Evolutionary conservation across 345 rosid species (phyloP).

Genomic region (Sapria himalayana): DNA sequence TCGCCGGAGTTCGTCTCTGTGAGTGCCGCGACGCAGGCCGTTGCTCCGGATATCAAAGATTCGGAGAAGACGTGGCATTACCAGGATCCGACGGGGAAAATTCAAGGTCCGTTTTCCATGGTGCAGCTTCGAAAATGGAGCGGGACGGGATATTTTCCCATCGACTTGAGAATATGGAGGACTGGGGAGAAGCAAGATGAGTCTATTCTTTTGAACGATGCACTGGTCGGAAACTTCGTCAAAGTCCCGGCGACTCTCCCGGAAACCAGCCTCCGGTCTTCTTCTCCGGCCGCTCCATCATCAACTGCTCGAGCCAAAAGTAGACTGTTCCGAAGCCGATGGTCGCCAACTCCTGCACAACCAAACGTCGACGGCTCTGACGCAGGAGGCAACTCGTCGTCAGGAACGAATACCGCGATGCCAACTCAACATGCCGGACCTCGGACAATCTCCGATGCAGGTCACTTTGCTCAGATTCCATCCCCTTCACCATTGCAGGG

Average conservation of each 20-base stretch:
- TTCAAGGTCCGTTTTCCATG: constrained; percentile 90
- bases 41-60: constrained; percentile 37
- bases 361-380: constrained; percentile 15
- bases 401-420: constrained; percentile 13
- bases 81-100: constrained; percentile 83
- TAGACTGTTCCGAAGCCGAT: constrained; percentile 29
- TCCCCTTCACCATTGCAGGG: constrained; percentile 9
- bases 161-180: constrained; percentile 72
- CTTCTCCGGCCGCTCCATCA: constrained; percentile 61
- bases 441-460: constrained; percentile 11
- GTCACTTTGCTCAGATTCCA: constrained; percentile 9
- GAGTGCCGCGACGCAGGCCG: constrained; percentile 16
- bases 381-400: constrained; percentile 10
- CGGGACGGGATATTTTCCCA: constrained; percentile 78
- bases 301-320: constrained; percentile 17
- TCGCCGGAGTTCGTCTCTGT: constrained; percentile 18
- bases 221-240: constrained; percentile 46
- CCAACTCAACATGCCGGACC: constrained; percentile 10
- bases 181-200: constrained; percentile 37
- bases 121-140: constrained; percentile 93
- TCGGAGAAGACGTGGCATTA: constrained; percentile 89
- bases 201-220: constrained; percentile 56
- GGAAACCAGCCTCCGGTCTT: constrained; percentile 63
- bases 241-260: constrained; percentile 20
- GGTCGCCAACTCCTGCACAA: constrained; percentile 44